Evolutionary conservation across 768 basidiomycete genomes (phyloP).

Genomic region (Hydnomerulius pinastri): DNA sequence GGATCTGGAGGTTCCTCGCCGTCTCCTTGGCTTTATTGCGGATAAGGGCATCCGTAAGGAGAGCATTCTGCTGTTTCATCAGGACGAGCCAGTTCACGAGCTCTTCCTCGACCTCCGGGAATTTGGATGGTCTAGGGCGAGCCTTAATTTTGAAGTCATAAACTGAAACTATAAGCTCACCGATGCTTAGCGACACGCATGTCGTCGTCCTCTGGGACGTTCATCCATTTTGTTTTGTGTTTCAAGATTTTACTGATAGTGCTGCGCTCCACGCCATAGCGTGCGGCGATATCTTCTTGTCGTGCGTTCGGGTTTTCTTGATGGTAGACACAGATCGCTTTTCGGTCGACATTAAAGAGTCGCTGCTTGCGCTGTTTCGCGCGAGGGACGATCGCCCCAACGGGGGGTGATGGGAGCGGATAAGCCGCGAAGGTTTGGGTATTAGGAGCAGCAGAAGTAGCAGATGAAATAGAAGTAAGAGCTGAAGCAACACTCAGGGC

Average conservation of each 20-base stretch:
- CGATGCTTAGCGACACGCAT: conserved; percentile 69
- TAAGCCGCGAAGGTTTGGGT: conserved; percentile 32
- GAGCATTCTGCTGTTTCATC: conserved; percentile 45
- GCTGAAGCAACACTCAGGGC: conserved; percentile 58
- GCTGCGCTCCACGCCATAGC: conserved; percentile 82
- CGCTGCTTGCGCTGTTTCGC: conserved; percentile 69
- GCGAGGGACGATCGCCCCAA: conserved; percentile 33
- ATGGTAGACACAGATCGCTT: conserved; percentile 71
- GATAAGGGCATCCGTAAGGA: conserved; percentile 66
- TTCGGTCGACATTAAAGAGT: conserved; percentile 73
- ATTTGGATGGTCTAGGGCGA: conserved; percentile 67
- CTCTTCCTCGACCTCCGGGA: conserved; percentile 71
- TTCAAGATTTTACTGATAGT: conserved; percentile 95
- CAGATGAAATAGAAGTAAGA: conserved; percentile 53
- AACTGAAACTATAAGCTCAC: conserved; percentile 36
- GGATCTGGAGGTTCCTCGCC: conserved; percentile 54
- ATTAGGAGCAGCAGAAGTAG: conserved; percentile 30
- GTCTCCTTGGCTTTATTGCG: conserved; percentile 70
- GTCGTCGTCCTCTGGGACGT: conserved; percentile 58
- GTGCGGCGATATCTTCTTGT: conserved; percentile 82
- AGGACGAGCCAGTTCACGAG: conserved; percentile 63
- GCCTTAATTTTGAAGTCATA: conserved; percentile 6
- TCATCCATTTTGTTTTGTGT: conserved; percentile 80
- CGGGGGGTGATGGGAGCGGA: conserved; percentile 29
- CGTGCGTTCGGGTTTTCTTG: conserved; percentile 63